These are phyloP conservation scores for Friedmanniomyces simplex DNA, from an alignment of 495 filamentous ascomycete genomes.

Conservation along the genomic window DNA sequence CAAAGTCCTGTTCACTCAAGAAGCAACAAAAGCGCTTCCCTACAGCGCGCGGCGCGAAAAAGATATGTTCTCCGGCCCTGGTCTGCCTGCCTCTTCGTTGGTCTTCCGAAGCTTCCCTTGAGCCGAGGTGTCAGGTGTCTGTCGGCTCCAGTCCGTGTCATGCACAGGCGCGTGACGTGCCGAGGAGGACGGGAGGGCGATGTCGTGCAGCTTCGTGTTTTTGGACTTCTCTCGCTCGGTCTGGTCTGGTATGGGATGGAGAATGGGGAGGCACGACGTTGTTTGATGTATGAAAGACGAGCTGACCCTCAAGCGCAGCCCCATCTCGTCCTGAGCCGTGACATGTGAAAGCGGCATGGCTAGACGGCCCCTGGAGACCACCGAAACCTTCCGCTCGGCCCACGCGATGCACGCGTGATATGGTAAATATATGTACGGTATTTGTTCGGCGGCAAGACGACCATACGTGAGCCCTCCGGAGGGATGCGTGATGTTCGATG, in stretches of 20 bases:
- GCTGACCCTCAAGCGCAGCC: no score
- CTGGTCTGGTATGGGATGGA: background rate
- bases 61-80: background rate
- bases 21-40: background rate
- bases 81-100: background rate
- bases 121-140: background rate
- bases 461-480: no score
- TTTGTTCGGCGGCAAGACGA: no score
- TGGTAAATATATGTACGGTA: no score
- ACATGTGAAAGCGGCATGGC: background rate
- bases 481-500: no score
- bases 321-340: background rate
- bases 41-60: background rate
- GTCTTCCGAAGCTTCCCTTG: background rate
- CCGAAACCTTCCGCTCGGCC: background rate
- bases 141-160: background rate
- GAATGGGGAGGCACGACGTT: no score
- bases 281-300: no score
- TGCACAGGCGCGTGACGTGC: background rate
- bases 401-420: background rate
- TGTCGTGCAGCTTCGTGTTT: background rate
- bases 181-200: background rate
- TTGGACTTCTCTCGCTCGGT: background rate
- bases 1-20: background rate
- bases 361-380: background rate